Percentiles rank a stretch among this genome's conserved stretches.
Evolutionary conservation across 2,329 filamentous ascomycete species (phyloP).

Genomic region (Rugonectria rugulosa): DNA sequence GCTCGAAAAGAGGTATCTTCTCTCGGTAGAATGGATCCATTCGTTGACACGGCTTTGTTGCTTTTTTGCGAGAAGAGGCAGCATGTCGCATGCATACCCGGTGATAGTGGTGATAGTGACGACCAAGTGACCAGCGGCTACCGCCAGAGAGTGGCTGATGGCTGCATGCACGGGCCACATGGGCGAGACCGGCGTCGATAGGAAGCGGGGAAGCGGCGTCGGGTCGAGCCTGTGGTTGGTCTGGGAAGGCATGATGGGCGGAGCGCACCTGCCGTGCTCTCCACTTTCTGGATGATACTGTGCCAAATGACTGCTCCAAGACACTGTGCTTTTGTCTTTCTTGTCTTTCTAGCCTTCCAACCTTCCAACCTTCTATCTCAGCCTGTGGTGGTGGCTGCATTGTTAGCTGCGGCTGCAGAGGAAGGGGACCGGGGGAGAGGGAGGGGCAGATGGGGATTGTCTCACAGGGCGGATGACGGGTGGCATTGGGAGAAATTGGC

Average conservation of each 20-base stretch:
- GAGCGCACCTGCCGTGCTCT: conserved; percentile 27
- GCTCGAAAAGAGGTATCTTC: background rate
- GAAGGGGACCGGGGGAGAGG: background rate
- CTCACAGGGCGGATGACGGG: background rate
- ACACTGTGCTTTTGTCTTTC: background rate
- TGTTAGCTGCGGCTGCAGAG: background rate
- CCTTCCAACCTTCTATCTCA: background rate
- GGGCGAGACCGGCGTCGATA: conserved; percentile 14
- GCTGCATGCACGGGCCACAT: conserved; percentile 27
- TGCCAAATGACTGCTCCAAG: conserved; percentile 3
- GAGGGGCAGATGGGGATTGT: background rate
- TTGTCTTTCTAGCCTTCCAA: no score
- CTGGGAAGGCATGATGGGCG: conserved; percentile 24
- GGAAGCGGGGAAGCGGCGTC: conserved; percentile 33
- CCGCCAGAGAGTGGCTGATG: conserved; percentile 24
- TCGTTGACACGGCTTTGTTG: conserved; percentile 18
- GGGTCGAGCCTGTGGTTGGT: conserved; percentile 23
- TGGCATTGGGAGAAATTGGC: no score
- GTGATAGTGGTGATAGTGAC: conserved; percentile 29
- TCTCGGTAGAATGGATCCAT: conserved; percentile 6
- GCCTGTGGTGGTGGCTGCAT: background rate
- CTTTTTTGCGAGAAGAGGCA: conserved; percentile 16
- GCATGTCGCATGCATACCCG: conserved; percentile 26
- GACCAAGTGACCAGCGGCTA: conserved; percentile 23
- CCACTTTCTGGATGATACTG: conserved; percentile 23